These are phyloP conservation scores for Angophora floribunda DNA, from an alignment of 345 rosid genomes.

Conservation along the genomic window DNA sequence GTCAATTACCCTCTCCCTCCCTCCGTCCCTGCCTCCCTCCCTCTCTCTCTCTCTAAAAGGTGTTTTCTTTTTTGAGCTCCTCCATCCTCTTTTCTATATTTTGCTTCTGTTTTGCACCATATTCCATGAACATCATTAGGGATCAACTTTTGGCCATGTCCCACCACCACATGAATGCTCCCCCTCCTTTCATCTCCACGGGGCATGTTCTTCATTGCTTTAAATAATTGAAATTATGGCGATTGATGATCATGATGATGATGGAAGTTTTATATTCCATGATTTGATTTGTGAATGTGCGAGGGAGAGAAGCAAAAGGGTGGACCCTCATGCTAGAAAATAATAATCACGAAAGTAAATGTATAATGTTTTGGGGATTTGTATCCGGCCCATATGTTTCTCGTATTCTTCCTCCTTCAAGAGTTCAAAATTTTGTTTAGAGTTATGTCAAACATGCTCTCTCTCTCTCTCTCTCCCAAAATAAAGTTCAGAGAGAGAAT, in stretches of 20 bases:
- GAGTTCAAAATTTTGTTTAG: neutral
- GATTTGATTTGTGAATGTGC: neutral
- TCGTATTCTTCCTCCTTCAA: neutral
- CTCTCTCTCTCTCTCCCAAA: neutral
- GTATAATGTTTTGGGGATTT: neutral
- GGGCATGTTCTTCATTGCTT: neutral
- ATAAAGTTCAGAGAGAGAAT: neutral
- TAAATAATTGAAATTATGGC: neutral
- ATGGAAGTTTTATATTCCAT: neutral
- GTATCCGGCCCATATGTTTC: neutral
- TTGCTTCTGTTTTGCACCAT: neutral
- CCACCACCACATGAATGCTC: conserved; percentile 11
- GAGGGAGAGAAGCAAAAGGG: neutral
- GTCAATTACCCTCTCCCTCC: conserved; percentile 2
- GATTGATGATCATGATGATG: neutral
- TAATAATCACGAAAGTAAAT: neutral
- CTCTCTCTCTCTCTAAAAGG: neutral
- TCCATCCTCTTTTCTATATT: neutral
- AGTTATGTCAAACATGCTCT: neutral
- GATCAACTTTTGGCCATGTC: conserved; percentile 3
- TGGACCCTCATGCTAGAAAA: neutral
- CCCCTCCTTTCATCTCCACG: neutral
- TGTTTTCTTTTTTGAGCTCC: neutral
- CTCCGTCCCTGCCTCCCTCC: neutral
- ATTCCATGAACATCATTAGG: conserved; percentile 1